Evolutionary conservation across 805 yeast genomes (phyloP), one percentile per base, ranked within the genome.

Genomic region (Candida coleopterorum): DNA sequence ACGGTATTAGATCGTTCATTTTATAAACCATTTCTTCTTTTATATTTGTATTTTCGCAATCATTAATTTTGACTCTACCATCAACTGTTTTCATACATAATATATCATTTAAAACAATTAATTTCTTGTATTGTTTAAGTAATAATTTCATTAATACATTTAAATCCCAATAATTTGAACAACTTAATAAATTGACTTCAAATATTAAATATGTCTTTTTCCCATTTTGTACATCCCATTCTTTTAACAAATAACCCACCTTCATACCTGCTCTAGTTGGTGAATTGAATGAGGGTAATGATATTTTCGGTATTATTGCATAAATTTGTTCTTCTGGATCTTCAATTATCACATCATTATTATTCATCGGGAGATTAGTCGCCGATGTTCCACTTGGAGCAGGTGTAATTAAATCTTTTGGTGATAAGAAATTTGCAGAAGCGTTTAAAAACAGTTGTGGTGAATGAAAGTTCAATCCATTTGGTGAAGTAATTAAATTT

Each of bases 101-200:
- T n/a, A 65, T 49, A 34, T 62, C 68, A 34, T 60, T 61, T 43
- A 70, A 52, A 6, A 58, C 60, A 1, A 78, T 71, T 32, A 83
- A 50, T 39, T 77, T 76, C 49, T 81, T 71, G 60, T 75, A 81
- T 41, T 85, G 90, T 17, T 60, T 56, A 43, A 85, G 58, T 2
- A 84, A 50, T 10, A 70, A 67, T 41, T 69, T 74, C 65, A 85
- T 62, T 18, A 84, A 56, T 6, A 68, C 70, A 14, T 67, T 68
- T 2, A 77, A 66, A 38, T 76, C 71, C 56, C 84, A 75, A 27
- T 77, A 77, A 25, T 77, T 75, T 12, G 88, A 86, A 48, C 90
- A 84, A 50, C 88, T 83, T 45, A 85, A 57, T 22, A 85, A 60
- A 44, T 78, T 81, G 6, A 81, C 74, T 47, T 84, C 93, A 42